A percentile compares a stretch with the other conserved stretches of the same genome.
These are phyloP conservation scores for Grigorovia yakushimaensis DNA, from an alignment of 805 yeast species.

Conservation along the genomic window DNA sequence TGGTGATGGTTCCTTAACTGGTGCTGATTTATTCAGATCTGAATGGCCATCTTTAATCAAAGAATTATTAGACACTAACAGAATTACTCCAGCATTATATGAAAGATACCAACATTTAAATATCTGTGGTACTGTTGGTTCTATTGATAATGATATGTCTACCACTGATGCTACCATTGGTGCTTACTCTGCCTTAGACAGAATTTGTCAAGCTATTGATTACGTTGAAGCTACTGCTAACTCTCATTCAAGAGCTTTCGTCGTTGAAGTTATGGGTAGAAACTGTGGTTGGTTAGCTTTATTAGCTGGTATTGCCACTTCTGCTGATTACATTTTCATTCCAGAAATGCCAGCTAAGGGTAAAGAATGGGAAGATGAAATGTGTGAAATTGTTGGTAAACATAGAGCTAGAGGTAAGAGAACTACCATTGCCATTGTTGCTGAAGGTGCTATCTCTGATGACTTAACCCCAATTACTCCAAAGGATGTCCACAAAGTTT, in stretches of 20 bases:
- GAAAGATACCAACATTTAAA: constrained; percentile 46
- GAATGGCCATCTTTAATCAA: constrained; percentile 69
- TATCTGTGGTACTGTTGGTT: constrained; percentile 69
- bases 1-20: constrained; percentile 77
- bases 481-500: constrained; percentile 53
- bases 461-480: constrained; percentile 60
- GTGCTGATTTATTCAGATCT: constrained; percentile 65
- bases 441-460: constrained; percentile 73
- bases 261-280: constrained; percentile 82
- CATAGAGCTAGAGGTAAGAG: constrained; percentile 68
- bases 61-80: constrained; percentile 42
- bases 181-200: constrained; percentile 65
- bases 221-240: constrained; percentile 78
- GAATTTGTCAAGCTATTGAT: constrained; percentile 64
- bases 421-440: constrained; percentile 70
- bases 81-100: constrained; percentile 38
- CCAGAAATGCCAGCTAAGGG: constrained; percentile 69
- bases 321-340: constrained; percentile 72
- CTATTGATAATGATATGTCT: constrained; percentile 83
- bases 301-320: constrained; percentile 70
- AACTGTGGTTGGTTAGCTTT: constrained; percentile 85
- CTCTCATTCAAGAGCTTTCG: constrained; percentile 76
- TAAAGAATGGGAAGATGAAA: constrained; percentile 55
- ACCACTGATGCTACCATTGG: constrained; percentile 78
- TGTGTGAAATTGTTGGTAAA: constrained; percentile 50